Conservation (phyloP, 1,139 yeast genomes). For the Pichia cactophila region DNA sequence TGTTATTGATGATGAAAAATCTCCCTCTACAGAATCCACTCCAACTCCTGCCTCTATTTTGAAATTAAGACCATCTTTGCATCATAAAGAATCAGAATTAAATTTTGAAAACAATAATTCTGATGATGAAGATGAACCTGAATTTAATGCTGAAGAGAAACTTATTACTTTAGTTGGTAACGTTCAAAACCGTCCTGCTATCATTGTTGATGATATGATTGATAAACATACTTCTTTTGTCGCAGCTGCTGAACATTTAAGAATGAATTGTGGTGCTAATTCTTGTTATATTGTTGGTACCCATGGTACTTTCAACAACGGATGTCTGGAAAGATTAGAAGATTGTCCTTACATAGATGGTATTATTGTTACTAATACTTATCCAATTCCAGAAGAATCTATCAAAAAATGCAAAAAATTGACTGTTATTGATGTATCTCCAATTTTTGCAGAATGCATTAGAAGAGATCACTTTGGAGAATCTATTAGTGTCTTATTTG, state of each 20-base stretch:
- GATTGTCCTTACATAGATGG: slow-evolving; percentile 76
- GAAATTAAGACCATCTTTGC: slow-evolving; percentile 12
- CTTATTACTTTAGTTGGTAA: slow-evolving; percentile 95
- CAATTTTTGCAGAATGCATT: slow-evolving; percentile 95
- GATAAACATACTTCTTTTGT: slow-evolving; percentile 91
- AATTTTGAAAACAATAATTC: slow-evolving; percentile 66
- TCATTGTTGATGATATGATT: slow-evolving; percentile 92
- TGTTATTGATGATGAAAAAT: slow-evolving; percentile 66
- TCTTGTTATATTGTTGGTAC: slow-evolving; percentile 88
- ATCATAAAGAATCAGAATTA: slow-evolving; percentile 22
- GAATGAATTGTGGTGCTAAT: slow-evolving; percentile 91
- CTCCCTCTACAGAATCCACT: not conserved
- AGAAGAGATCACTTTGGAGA: slow-evolving; percentile 98
- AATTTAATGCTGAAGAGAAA: slow-evolving; percentile 64
- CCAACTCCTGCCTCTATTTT: slow-evolving; percentile 7
- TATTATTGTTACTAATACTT: slow-evolving; percentile 92
- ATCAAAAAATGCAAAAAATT: slow-evolving; percentile 55
- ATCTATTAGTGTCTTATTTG: slow-evolving; percentile 85
- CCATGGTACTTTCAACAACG: slow-evolving; percentile 88
- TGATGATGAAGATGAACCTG: slow-evolving; percentile 81
- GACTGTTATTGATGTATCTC: slow-evolving; percentile 84
- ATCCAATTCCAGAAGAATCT: slow-evolving; percentile 68
- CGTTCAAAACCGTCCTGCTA: slow-evolving; percentile 84
- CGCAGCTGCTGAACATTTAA: slow-evolving; percentile 96
- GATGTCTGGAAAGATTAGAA: slow-evolving; percentile 73